Evolutionary conservation across 257 asterid species (phyloP).

Genomic region (Thymus mandschuricus): DNA sequence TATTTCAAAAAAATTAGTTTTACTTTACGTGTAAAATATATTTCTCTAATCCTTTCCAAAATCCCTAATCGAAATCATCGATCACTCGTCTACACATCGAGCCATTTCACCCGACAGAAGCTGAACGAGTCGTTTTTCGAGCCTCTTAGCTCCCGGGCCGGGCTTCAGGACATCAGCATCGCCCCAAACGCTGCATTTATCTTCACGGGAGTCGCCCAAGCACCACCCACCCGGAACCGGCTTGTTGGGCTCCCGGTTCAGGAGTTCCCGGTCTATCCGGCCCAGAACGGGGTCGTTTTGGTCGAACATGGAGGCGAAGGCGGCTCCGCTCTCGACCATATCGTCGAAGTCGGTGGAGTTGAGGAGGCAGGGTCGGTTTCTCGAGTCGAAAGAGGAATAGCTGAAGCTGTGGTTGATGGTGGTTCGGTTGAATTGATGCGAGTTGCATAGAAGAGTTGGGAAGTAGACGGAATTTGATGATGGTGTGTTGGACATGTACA

Average conservation of each 20-base stretch:
- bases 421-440: constrained; percentile 65
- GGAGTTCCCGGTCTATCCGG: constrained; percentile 59
- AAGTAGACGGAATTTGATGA: constrained; percentile 69
- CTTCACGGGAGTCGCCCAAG: constrained; percentile 54
- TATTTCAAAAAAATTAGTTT: constrained; percentile 15
- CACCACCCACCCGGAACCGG: constrained; percentile 96
- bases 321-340: constrained; percentile 71
- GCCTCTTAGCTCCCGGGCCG: constrained; percentile 67
- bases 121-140: constrained; percentile 55
- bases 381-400: constrained; percentile 52
- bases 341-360: constrained; percentile 58
- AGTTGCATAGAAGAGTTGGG: constrained; percentile 88
- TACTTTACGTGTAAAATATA: background rate
- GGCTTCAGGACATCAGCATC: constrained; percentile 85
- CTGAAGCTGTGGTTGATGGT: constrained; percentile 71
- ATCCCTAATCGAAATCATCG: background rate
- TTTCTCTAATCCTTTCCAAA: constrained; percentile 13
- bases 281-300: constrained; percentile 64
- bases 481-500: constrained; percentile 87
- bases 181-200: constrained; percentile 72
- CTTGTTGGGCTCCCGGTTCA: constrained; percentile 47
- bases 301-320: constrained; percentile 69
- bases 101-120: constrained; percentile 45
- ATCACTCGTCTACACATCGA: constrained; percentile 36
- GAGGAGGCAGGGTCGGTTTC: constrained; percentile 42